Base-by-base conservation (phyloP, 177 flowering plant species). In the Telopea speciosissima region DNA sequence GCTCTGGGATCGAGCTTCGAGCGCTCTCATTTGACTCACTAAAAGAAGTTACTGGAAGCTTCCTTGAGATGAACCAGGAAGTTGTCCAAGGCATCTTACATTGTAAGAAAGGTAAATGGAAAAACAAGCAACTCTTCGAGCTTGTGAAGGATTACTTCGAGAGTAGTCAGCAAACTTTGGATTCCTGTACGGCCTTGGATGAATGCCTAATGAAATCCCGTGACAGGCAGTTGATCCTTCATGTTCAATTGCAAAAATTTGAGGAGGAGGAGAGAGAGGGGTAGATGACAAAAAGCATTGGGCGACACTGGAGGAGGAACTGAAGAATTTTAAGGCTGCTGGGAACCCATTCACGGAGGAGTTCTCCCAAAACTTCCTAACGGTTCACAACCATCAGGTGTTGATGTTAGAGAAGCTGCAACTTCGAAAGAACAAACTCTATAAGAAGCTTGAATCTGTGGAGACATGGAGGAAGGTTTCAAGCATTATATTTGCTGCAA, bases 121-220 rank as follows among this genome's bases (percentile, higher is more conserved):
- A 87, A 14, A 86, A 78, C 67, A 70, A 76, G 31, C 92, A 88
- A 0, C 63, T 93, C 70, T 84, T 82, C 36, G 83, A 77, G 19
- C 80, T 93, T 19, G 98, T 93, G 25, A 85, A 90, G 63, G 93
- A 90, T 65, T 93, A 90, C 78, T 90, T 93, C 67, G 85, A 92
- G 62, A 88, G 76, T 73, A 92, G 97, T 67, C 70, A 87, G 14
- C 79, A 83, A 54, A 90, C 87, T 3, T 52, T 91, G 13, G 92
- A 88, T 64, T 92, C 92, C 82, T 90, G 89, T 74, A 82, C 85
- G 14, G 83, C 87, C 1, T 74, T 93, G 11, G 90, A 87, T 60
- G 80, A 80, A 56, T 88, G 95, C 70, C 81, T 93, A 21, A 84
- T 84, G 72, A 82, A 88, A 42, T 91, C 93, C 21, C 79, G 85